Conservation (phyloP, 1,284 basidiomycete genomes). For the Cryptococcus wingfieldii region DNA sequence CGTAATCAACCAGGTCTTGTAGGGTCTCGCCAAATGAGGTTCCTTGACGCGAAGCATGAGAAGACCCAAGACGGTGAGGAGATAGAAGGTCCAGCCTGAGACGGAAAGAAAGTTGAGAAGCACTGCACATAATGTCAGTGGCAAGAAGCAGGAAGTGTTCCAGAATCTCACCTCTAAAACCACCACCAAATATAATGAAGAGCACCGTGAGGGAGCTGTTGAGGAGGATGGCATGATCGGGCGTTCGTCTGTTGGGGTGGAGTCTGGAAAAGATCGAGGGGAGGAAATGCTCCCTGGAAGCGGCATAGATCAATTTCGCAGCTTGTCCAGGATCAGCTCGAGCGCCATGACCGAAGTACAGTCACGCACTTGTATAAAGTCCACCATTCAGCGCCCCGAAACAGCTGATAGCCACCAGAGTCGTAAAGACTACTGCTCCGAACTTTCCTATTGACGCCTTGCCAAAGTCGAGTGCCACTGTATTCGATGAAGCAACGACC, state of each 20-base stretch:
- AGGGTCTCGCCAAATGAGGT: constrained; percentile 82
- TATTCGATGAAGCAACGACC: constrained; percentile 59
- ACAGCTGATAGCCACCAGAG: constrained; percentile 84
- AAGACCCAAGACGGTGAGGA: constrained; percentile 81
- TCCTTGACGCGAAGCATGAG: constrained; percentile 86
- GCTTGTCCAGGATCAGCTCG: constrained; percentile 16
- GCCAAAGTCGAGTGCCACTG: constrained; percentile 93
- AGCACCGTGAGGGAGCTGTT: constrained; percentile 67
- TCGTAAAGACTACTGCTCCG: constrained; percentile 81
- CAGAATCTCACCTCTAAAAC: constrained; percentile 61
- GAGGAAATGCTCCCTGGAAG: constrained; percentile 81
- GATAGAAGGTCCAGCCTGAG: constrained; percentile 78
- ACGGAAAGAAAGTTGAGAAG: constrained; percentile 69
- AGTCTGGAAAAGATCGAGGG: constrained; percentile 74
- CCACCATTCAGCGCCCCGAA: constrained; percentile 86
- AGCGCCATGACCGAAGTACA: neutral
- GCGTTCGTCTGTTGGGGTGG: constrained; percentile 69
- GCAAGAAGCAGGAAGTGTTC: constrained; percentile 2
- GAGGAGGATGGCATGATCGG: constrained; percentile 75
- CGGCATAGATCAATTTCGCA: constrained; percentile 78
- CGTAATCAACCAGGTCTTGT: constrained; percentile 84
- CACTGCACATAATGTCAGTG: constrained; percentile 15
- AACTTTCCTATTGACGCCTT: constrained; percentile 74
- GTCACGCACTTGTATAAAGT: constrained; percentile 66
- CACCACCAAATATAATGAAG: constrained; percentile 79